These are phyloP conservation scores for Clarireedia sp. DNA, from an alignment of 2,329 filamentous ascomycete genomes.

Conservation along the genomic window DNA sequence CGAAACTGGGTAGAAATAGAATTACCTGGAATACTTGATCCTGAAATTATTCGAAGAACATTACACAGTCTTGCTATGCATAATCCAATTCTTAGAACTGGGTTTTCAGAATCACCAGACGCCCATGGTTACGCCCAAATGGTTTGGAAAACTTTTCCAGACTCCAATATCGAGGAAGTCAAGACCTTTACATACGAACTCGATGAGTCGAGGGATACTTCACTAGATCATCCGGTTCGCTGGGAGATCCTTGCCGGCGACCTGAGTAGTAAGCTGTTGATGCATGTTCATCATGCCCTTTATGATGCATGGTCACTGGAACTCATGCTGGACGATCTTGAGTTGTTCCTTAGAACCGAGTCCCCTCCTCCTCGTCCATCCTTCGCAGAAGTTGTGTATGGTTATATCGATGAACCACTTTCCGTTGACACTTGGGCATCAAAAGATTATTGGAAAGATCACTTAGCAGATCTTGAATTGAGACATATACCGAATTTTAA, in stretches of 20 bases:
- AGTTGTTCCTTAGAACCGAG: conserved; percentile 31
- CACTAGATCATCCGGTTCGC: conserved; percentile 44
- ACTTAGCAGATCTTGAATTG: conserved; percentile 50
- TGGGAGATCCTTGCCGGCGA: conserved; percentile 43
- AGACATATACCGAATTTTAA: conserved; percentile 51
- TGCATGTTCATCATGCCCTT: conserved; percentile 67
- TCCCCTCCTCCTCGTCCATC: conserved; percentile 38
- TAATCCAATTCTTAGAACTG: conserved; percentile 66
- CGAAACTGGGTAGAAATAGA: conserved; percentile 69
- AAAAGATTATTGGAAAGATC: conserved; percentile 61
- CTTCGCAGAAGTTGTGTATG: conserved; percentile 52
- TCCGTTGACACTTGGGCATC: conserved; percentile 34
- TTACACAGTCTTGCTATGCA: conserved; percentile 41
- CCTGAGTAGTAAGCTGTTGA: conserved; percentile 27
- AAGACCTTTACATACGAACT: conserved; percentile 35
- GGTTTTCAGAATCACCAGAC: conserved; percentile 51
- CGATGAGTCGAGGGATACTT: conserved; percentile 31
- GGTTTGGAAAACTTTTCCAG: conserved; percentile 47
- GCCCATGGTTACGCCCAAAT: conserved; percentile 50
- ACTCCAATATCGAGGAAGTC: conserved; percentile 33
- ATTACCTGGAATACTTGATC: conserved; percentile 27
- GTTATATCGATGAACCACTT: conserved; percentile 33
- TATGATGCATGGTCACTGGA: conserved; percentile 96
- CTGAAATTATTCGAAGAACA: conserved; percentile 38
- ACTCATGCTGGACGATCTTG: conserved; percentile 60